Evolutionary conservation across 208 protist species (phyloP), one percentile per base, ranked within the genome.

Genomic region (Leishmania martiniquensis): DNA sequence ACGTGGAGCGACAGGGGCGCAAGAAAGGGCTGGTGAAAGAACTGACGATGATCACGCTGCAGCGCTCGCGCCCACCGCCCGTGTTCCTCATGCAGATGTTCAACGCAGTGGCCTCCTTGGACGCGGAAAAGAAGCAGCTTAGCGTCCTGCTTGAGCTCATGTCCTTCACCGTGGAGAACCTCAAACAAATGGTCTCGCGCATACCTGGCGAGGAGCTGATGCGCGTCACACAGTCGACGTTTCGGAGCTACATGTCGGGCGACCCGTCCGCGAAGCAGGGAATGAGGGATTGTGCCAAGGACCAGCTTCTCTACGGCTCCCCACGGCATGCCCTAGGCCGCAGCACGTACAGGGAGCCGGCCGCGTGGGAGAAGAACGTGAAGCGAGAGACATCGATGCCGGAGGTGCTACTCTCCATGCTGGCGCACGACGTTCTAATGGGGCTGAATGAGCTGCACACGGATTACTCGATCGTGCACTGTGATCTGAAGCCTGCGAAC

Each of bases 341-440:
- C n/a, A 87, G 47, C 55, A 81, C 80, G 6, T 92, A 88, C 76
- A 90, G 91, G 62, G 82, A 75, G 22, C 87, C 92, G 7, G 85
- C 91, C 57, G 72, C 81, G 51, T 97, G 93, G 92, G 91, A 97
- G 72, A 86, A 44, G 13, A 80, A 98, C 85, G 89, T 99, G 55
- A 84, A 98, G 49, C 93, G 99, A 0, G 99, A 99, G 62, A 99
- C 99, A 32, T 98, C 99, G 85, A 87, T 99, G 20, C 99, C 99
- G 12, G 98, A 99, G 80, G 99, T 99, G 95, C 98, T 99, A 65
- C 91, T 99, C 22, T 99, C 99, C 70, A 99, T 99, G 84, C 95
- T 99, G 75, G 99, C 99, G 75, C 89, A 98, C 44, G 99, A 99
- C 75, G 89, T 97, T 32, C 81, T 97, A 25, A 70, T 78, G 17